Percentiles rank a stretch among this genome's conserved stretches.
phyloP scores from a whole-genome alignment of 2,329 filamentous ascomycete species.

The Drechslerella stenobrocha region DNA sequence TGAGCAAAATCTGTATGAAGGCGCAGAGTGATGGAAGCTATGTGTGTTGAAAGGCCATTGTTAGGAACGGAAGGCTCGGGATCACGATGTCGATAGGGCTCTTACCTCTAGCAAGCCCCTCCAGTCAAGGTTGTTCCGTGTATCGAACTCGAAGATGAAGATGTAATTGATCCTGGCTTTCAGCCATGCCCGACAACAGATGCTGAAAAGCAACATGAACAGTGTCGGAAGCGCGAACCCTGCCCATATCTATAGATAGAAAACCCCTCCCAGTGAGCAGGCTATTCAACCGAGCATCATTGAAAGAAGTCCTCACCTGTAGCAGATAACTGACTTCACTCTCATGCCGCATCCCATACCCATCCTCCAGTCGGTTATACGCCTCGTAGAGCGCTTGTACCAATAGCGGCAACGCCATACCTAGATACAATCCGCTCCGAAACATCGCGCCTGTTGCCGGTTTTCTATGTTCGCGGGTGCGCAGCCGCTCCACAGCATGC shows the following conservation, averaged over 20 bases:
- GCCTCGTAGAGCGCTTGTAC: conserved; percentile 63
- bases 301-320: conserved; percentile 28
- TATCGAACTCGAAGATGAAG: conserved; percentile 96
- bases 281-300: neutral
- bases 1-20: conserved; percentile 73
- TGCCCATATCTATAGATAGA: conserved; percentile 88
- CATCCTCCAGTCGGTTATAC: conserved; percentile 16
- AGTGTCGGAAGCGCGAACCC: conserved; percentile 86
- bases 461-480: conserved; percentile 63
- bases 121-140: conserved; percentile 84
- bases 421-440: conserved; percentile 68
- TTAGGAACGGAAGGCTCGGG: conserved; percentile 43
- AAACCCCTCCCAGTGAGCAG: too few species aligned
- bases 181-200: conserved; percentile 83
- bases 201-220: conserved; percentile 78
- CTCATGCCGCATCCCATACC: conserved; percentile 52
- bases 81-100: neutral
- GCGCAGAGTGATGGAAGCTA: conserved; percentile 81
- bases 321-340: conserved; percentile 55
- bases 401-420: conserved; percentile 66
- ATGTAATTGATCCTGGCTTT: conserved; percentile 88
- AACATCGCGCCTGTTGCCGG: conserved; percentile 66
- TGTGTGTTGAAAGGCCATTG: neutral
- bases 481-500: conserved; percentile 81
- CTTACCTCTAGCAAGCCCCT: conserved; percentile 74